These are phyloP conservation scores for Nelumbo lutea DNA, from an alignment of 164 flowering plant species.

Conservation along the genomic window DNA sequence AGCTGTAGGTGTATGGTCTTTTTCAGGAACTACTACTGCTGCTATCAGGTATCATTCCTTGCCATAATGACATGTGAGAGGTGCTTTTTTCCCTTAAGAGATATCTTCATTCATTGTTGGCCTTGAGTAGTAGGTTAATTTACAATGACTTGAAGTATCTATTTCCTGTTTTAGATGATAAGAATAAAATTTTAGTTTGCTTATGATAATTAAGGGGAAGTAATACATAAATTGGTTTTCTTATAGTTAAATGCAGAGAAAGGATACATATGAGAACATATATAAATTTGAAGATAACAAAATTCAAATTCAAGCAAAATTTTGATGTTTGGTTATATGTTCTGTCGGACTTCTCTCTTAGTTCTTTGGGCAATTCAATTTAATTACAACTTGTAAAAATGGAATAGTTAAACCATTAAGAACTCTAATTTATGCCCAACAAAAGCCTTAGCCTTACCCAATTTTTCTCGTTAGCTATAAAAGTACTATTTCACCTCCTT, in stretches of 20 bases:
- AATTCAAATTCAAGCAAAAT: too few relatives aligned
- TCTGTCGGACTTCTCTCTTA: too few relatives aligned
- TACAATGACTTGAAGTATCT: not conserved
- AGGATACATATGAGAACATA: too few relatives aligned
- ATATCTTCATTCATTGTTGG: not conserved
- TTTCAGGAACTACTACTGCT: conserved; percentile 86
- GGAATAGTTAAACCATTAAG: not conserved
- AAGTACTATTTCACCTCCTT: too few relatives aligned
- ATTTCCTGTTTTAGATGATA: not conserved
- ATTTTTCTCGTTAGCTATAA: too few relatives aligned
- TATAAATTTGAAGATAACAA: too few relatives aligned
- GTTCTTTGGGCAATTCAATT: too few relatives aligned
- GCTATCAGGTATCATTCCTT: conserved; percentile 63
- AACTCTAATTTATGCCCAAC: too few relatives aligned
- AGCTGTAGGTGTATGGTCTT: conserved; percentile 93
- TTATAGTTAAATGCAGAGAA: too few relatives aligned
- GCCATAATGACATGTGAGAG: not conserved
- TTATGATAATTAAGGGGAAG: not conserved
- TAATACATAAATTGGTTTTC: not conserved
- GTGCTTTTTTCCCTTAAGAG: not conserved
- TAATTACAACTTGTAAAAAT: too few relatives aligned
- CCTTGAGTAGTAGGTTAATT: not conserved
- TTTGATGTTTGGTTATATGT: too few relatives aligned
- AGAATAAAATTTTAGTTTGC: not conserved
- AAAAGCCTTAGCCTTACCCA: too few relatives aligned